Base-by-base conservation (phyloP, 139 green algal genomes). In the Closterium sp. region DNA sequence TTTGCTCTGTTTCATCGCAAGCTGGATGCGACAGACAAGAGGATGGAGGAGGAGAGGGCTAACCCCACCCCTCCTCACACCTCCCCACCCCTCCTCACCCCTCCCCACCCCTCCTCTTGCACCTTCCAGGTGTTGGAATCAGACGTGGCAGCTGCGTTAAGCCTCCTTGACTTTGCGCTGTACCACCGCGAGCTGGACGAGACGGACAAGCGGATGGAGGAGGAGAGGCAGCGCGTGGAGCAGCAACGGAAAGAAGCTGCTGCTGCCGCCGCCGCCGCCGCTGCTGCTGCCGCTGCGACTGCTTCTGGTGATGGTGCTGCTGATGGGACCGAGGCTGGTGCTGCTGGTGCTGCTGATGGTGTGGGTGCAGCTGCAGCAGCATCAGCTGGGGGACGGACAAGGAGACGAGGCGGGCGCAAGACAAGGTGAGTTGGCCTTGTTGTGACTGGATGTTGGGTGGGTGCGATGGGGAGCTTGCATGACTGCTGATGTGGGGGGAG, bases 161-260 rank as follows among this genome's bases (percentile, higher is more conserved):
- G 86, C 13, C 62, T 94, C 10, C 30, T 94, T 1, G 87, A 94
- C 19, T 91, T 94, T 62, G 91, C 91, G 2, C 27, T 94, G 13
- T 62, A 94, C 91, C 87, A 94, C 11, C 32, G 31, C 21, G 90
- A 93, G 90, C 22, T 90, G 90, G 86, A 93, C 27, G 45, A 91
- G 70, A 92, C 28, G 85, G 85, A 87, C 85, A 87, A 87, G 85
- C n/a, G 28, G 85, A 87, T 87, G 85, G 85, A 87, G 21, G 85
- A 87, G 85, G 85, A 87, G 85, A 87, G 28, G 85, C 28, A 87
- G 17, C 29, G 86, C 30, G 30, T 31, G 86, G 30, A 31, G 30
- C 30, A 42, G 86, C 29, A 88, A 7, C 22, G 30, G 21, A 87
- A 87, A 24, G 85, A 30, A 11, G 9, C n/a, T 19, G 85, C 85